Evolutionary conservation across 352 stramenopile species (phyloP).

Genomic region (Globisporangium ultimum): DNA sequence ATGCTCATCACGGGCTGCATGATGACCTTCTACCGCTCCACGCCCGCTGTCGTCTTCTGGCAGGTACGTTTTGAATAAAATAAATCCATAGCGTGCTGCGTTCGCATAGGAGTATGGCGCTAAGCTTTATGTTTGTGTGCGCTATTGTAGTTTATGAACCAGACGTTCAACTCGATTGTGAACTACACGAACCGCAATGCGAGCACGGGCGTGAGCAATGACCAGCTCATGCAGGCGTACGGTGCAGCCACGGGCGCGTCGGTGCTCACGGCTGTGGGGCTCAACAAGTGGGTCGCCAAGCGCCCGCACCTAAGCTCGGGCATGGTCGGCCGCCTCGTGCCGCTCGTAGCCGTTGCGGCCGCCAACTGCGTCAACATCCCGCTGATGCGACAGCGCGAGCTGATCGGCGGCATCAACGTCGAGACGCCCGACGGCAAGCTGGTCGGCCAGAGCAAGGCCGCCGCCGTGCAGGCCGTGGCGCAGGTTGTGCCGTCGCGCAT

Average conservation of each 20-base stretch:
- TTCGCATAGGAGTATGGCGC: too few relatives aligned
- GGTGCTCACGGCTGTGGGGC: conserved; percentile 67
- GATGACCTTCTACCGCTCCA: conserved; percentile 85
- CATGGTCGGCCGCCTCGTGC: conserved; percentile 69
- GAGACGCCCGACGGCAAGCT: conserved; percentile 61
- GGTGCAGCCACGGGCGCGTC: conserved; percentile 74
- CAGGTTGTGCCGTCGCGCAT: conserved; percentile 86
- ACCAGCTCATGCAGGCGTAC: conserved; percentile 81
- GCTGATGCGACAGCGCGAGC: conserved; percentile 87
- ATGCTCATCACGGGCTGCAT: conserved; percentile 88
- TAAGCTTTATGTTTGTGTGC: not conserved
- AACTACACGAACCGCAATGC: conserved; percentile 93
- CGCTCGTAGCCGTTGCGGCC: conserved; percentile 78
- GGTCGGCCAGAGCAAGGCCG: conserved; percentile 64
- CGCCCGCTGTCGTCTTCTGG: conserved; percentile 83
- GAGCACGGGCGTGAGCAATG: conserved; percentile 76
- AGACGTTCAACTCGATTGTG: conserved; percentile 91
- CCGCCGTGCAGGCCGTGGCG: conserved; percentile 68
- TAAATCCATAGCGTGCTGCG: not conserved
- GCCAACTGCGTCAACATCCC: conserved; percentile 90
- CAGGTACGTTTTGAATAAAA: conserved; percentile 35
- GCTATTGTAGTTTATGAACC: conserved; percentile 76
- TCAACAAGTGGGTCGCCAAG: conserved; percentile 75
- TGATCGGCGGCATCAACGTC: conserved; percentile 78
- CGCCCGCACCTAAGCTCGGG: conserved; percentile 53